Base-by-base conservation (phyloP, 2,329 filamentous ascomycete species). In the Dactylellina sp. region DNA sequence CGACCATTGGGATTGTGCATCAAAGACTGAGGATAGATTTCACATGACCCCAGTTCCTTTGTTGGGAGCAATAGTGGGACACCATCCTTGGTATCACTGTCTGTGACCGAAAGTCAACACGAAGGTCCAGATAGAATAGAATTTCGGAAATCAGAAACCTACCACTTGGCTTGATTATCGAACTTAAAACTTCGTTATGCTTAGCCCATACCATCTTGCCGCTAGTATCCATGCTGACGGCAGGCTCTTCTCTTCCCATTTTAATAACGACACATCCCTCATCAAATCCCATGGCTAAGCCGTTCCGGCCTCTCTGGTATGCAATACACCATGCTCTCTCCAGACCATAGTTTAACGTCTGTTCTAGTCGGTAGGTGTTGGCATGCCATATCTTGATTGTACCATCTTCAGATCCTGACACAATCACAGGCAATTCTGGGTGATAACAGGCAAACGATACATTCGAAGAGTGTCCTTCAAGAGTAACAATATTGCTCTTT, bases 371-470 rank as follows among this genome's bases (percentile, higher is more conserved):
- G 82, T 98, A 98, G 60, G 95, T 99, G 80, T 97, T 97, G 76
- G 94, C 93, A 81, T 99, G 93, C 95, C 95, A 99, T 81, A 99
- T 93, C 82, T 97, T 96, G 80, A 99, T 89, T 0, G 93, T 97
- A 76, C 94, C 94, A 82, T 99, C 95, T 82, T 99, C 95, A 24
- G 94, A 98, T 78, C 95, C 95, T 22, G 95, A 98, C 65, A 99
- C 94, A 79, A 99, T 99, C 77, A 99, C 90, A 1, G 95, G 95
- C 53, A 99, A 85, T 82, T 98, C 94, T 1, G 95, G 95, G 82
- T 99, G 95, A 81, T 98, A 99, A 82, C 93, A 96, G 55, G 95
- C 95, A 80, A 98, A 99, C 1, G 93, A 97, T 52, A 99, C 95
- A 80, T 99, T 99, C 82, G 93, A 97, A 28, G 93, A 96, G 82